Percentiles rank a stretch among this genome's conserved stretches.
Evolutionary conservation across 192 early-diverging fungal species (phyloP).

Genomic region (Coemansia sp.): DNA sequence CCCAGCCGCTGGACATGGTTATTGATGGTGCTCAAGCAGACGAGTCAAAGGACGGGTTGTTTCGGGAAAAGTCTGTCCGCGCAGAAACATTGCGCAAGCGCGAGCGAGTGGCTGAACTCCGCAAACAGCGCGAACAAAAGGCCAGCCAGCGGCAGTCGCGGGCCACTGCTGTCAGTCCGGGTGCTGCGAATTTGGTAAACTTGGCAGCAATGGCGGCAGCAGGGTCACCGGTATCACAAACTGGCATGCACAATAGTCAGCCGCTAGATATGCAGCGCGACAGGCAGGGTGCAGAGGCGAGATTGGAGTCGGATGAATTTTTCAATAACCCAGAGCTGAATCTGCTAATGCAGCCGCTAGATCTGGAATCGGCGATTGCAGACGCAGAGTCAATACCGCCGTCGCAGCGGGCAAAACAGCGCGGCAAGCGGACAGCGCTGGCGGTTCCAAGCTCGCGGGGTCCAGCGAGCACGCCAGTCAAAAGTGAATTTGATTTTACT

Average conservation of each 20-base stretch:
- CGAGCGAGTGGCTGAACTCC: slow-evolving; percentile 43
- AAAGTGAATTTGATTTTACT: slow-evolving; percentile 32
- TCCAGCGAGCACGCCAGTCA: background rate
- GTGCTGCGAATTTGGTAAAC: background rate
- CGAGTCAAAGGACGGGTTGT: background rate
- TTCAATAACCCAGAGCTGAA: slow-evolving; percentile 37
- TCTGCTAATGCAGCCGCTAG: slow-evolving; percentile 31
- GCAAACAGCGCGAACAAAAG: slow-evolving; percentile 24
- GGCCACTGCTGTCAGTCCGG: background rate
- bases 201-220: slow-evolving; percentile 7
- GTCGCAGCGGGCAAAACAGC: slow-evolving; percentile 11
- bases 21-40: background rate
- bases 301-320: slow-evolving; percentile 24
- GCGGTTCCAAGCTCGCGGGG: background rate
- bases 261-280: background rate
- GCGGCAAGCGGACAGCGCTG: background rate
- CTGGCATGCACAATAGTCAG: background rate
- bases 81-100: slow-evolving; percentile 36
- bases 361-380: slow-evolving; percentile 15
- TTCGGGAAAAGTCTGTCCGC: slow-evolving; percentile 15
- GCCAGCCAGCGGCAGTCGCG: slow-evolving; percentile 8
- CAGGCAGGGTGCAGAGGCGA: background rate
- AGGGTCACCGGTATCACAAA: background rate
- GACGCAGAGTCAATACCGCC: slow-evolving; percentile 11
- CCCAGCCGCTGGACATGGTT: slow-evolving; percentile 16